Base-by-base conservation (phyloP, 306 rosid genomes). In the Cicer yamashitae region DNA sequence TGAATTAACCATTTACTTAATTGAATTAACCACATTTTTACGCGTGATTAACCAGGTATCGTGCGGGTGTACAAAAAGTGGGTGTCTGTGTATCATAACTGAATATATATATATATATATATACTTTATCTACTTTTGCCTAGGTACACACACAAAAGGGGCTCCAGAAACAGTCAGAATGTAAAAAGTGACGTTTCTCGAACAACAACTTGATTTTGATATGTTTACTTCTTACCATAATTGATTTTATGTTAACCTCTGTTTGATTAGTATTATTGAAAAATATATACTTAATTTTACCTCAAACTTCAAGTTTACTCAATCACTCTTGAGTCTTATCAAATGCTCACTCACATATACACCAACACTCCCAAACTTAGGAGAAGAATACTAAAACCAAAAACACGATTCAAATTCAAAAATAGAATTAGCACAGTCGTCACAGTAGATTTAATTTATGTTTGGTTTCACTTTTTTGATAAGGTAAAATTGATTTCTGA, bases 61-160 rank as follows among this genome's bases (percentile, higher is more conserved):
- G 5, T 3, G 5, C 5, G 4, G 5, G 34, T 30, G 34, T 30
- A 30, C 34, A 30, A 30, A 30, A 30, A 30, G 34, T 30, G 4
- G 34, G 34, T 30, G 34, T 30, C 5, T 3, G 4, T 30, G 34
- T 3, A 30, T 30, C 34, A 30, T 30, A 30, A 30, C 34, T 30
- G 34, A 30, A 30, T 3, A 30, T 30, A 30, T 30, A 25, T 25
- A 13, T n/a, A n/a, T n/a, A n/a, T 22, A 30, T 30, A 13, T 8
- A 53, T 51, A 63, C 56, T 58, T 58, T 1, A 18, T 74, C 53
- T 52, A 44, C 73, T 22, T 74, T 47, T 62, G 22, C 54, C 56
- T 60, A 59, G 52, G 50, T 8, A n/a, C 8, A 43, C 7, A 51
- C 56, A 22, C 20, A 34, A 54, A 61, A 47, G 44, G 62, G 44